Conservation (phyloP, 805 yeast species). For the Torulaspora gathmanii region DNA sequence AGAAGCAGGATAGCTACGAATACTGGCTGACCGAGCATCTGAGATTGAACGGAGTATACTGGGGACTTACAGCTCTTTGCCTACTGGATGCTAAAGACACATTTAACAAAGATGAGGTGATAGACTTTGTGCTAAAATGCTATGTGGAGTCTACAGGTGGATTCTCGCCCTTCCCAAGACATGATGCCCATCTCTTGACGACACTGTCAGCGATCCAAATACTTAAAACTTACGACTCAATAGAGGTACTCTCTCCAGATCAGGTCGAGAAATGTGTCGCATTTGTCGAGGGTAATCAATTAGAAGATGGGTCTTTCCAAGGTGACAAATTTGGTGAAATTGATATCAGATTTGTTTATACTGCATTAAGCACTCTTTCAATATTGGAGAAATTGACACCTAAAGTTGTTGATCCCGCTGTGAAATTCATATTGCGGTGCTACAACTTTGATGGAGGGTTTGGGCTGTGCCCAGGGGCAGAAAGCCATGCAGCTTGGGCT, state of each 20-base stretch:
- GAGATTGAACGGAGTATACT: slow-evolving; percentile 84
- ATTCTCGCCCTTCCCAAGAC: slow-evolving; percentile 83
- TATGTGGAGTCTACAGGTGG: slow-evolving; percentile 61
- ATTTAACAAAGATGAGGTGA: slow-evolving; percentile 56
- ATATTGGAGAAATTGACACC: slow-evolving; percentile 59
- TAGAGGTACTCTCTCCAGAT: slow-evolving; percentile 41
- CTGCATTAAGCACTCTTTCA: slow-evolving; percentile 68
- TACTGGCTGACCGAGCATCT: slow-evolving; percentile 91
- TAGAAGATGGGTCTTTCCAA: slow-evolving; percentile 64
- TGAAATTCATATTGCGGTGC: slow-evolving; percentile 60
- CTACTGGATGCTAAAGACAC: slow-evolving; percentile 52
- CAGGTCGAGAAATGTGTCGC: slow-evolving; percentile 35
- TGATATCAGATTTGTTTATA: slow-evolving; percentile 86
- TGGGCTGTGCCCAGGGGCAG: slow-evolving; percentile 92
- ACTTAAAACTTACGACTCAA: slow-evolving; percentile 56
- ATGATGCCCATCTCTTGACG: slow-evolving; percentile 81
- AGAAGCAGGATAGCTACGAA: slow-evolving; percentile 55
- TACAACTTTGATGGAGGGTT: slow-evolving; percentile 94
- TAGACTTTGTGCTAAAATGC: slow-evolving; percentile 67
- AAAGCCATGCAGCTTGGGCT: slow-evolving; percentile 88
- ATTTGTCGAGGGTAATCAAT: slow-evolving; percentile 38
- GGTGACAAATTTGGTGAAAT: slow-evolving; percentile 93
- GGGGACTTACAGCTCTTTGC: slow-evolving; percentile 84
- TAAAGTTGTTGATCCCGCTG: slow-evolving; percentile 58
- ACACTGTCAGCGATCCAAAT: slow-evolving; percentile 87